Percentiles rank a stretch among this genome's conserved stretches.
Evolutionary conservation across 768 basidiomycete species (phyloP).

Genomic region (Clitopilus hobsonii): DNA sequence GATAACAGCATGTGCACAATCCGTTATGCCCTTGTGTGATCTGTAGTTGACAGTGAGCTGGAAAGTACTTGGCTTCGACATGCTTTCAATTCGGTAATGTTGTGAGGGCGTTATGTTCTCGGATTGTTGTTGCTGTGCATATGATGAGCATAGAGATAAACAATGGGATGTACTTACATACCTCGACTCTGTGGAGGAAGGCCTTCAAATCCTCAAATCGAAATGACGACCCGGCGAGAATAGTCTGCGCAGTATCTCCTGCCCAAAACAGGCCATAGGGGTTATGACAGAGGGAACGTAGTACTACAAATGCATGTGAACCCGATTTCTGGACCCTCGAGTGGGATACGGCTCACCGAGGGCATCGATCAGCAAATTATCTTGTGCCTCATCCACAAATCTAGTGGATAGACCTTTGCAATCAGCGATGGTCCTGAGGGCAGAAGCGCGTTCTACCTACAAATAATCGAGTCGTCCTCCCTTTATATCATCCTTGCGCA

Average conservation of each 20-base stretch:
- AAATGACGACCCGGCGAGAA: slow-evolving; percentile 68
- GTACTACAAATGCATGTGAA: slow-evolving; percentile 26
- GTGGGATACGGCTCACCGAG: slow-evolving; percentile 34
- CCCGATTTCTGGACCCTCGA: not conserved
- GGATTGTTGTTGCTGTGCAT: not conserved
- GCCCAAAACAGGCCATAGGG: slow-evolving; percentile 72
- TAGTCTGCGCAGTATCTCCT: slow-evolving; percentile 78
- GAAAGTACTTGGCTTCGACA: slow-evolving; percentile 31
- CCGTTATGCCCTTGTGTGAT: slow-evolving; percentile 70
- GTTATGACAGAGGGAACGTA: slow-evolving; percentile 57
- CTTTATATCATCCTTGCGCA: not conserved
- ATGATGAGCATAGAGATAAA: not conserved
- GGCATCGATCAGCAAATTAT: slow-evolving; percentile 63
- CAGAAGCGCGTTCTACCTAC: too few species aligned
- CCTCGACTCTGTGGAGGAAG: slow-evolving; percentile 60
- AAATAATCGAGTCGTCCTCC: not conserved
- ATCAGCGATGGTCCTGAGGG: too few species aligned
- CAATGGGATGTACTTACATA: slow-evolving; percentile 15
- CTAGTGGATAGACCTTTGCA: slow-evolving; percentile 26
- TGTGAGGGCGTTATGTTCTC: not conserved
- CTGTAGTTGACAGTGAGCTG: slow-evolving; percentile 64
- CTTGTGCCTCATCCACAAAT: slow-evolving; percentile 73
- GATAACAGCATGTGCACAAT: slow-evolving; percentile 62
- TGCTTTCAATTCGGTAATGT: not conserved
- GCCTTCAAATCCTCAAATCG: slow-evolving; percentile 69